Base-by-base conservation (phyloP, 2,329 filamentous ascomycete genomes). In the Trichoderma polysporum region DNA sequence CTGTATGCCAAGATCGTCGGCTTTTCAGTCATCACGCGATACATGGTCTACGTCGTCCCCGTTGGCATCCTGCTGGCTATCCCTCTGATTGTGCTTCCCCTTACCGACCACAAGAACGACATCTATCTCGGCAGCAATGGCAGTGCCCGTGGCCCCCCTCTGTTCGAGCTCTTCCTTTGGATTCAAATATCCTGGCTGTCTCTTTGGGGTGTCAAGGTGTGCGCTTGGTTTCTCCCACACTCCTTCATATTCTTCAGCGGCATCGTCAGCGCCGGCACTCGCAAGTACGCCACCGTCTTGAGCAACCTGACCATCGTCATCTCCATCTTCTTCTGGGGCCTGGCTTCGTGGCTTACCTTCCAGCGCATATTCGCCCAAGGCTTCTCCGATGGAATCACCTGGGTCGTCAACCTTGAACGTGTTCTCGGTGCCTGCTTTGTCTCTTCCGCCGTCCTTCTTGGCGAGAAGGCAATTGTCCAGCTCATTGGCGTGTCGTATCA, bases 401-500 rank as follows among this genome's bases (percentile, higher is more conserved):
- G 88, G 86, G 81, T 85, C 15, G 78, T 79, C n/a, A 83, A 83
- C 52, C 78, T 94, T 71, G 85, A 86, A 70, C 86, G 85, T 58
- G 83, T 94, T 17, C 81, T 94, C 6, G 86, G 86, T 25, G 89
- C 91, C 2, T 79, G 86, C 33, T 85, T 93, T 54, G 85, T 91
- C 47, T 90, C 88, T 10, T 86, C 90, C 0, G 83, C 90, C 58
- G 85, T 94, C 19, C 88, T 92, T 68, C 84, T 94, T 17, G 87
- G 81, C n/a, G 91, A 95, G 78, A 93, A 92, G 78, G 82, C 90
- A 67, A 83, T 94, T 70, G 89, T 95, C 37, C 92, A 94, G 78
- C 83, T 94, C 68, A 93, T 95, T 76, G 92, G 90, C 74, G 91
- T 95, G 76, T 90, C 90, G 68, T 95, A 95, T 76, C 92, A 95